Conservation (phyloP, 345 rosid species). For the Moricandia moricandioides region DNA sequence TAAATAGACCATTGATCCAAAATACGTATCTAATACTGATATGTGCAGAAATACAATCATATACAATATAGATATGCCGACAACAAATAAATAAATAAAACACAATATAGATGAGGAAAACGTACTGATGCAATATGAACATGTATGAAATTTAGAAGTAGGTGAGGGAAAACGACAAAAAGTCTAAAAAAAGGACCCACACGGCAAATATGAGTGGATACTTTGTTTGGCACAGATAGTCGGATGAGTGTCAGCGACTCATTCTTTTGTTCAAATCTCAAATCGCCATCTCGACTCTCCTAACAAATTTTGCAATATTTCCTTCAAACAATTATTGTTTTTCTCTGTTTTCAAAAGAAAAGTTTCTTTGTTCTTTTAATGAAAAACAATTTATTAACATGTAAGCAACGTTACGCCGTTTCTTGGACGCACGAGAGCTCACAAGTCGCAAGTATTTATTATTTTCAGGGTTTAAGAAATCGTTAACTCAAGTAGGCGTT, state of each 20-base stretch:
- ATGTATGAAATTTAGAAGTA: conserved; percentile 22
- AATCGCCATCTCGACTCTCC: conserved; percentile 21
- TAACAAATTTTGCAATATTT: background rate
- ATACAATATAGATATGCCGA: background rate
- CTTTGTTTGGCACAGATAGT: conserved; percentile 41
- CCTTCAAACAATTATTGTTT: background rate
- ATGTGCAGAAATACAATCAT: background rate
- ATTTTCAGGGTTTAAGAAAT: too few relatives aligned
- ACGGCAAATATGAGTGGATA: conserved; percentile 37
- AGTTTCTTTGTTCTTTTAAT: background rate
- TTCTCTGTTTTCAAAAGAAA: background rate
- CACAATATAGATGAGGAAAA: background rate
- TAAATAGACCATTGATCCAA: conserved; percentile 7
- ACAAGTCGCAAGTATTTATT: background rate
- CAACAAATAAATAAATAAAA: background rate
- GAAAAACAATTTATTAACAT: background rate
- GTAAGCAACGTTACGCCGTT: background rate
- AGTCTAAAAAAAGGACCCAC: conserved; percentile 34
- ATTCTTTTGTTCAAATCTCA: conserved; percentile 25
- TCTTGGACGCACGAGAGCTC: background rate
- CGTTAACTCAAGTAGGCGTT: too few relatives aligned
- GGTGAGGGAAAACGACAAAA: conserved; percentile 37
- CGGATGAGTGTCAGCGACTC: conserved; percentile 37
- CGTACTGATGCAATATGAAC: conserved; percentile 21
- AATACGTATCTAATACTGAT: conserved; percentile 5